Evolutionary conservation across 345 rosid genomes (phyloP).

Genomic region (Gossypium anomalum): DNA sequence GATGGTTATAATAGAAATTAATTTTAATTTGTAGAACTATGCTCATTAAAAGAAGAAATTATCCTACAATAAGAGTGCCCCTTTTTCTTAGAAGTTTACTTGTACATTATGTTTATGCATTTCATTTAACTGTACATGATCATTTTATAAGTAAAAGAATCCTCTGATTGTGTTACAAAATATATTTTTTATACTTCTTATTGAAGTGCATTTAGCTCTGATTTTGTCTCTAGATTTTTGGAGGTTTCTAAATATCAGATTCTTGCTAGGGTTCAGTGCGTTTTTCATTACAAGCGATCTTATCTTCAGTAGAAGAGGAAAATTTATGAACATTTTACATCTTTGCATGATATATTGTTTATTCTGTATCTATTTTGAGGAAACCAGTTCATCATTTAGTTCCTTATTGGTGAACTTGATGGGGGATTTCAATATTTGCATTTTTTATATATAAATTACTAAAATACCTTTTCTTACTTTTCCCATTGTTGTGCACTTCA

Average conservation of each 20-base stretch:
- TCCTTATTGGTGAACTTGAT: background rate
- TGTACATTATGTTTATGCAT: background rate
- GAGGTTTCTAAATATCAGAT: background rate
- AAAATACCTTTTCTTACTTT: background rate
- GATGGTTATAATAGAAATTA: slow-evolving; percentile 2
- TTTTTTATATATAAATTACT: background rate
- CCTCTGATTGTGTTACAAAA: background rate
- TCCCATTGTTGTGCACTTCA: background rate
- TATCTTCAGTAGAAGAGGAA: background rate
- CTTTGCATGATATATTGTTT: slow-evolving; percentile 8
- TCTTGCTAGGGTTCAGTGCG: background rate
- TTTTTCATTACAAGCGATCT: background rate
- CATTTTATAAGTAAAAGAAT: background rate
- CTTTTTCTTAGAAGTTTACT: background rate
- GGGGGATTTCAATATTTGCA: background rate
- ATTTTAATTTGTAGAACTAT: slow-evolving; percentile 1
- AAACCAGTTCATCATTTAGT: background rate
- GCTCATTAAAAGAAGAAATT: background rate
- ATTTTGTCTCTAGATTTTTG: background rate
- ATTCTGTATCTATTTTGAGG: background rate
- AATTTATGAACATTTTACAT: background rate
- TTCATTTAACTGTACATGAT: background rate
- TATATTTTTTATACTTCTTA: background rate
- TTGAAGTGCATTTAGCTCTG: background rate
- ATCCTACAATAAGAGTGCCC: background rate